These are phyloP conservation scores for Alopecurus myosuroides DNA, from an alignment of 176 grass and related monocot genomes.

Conservation along the genomic window DNA sequence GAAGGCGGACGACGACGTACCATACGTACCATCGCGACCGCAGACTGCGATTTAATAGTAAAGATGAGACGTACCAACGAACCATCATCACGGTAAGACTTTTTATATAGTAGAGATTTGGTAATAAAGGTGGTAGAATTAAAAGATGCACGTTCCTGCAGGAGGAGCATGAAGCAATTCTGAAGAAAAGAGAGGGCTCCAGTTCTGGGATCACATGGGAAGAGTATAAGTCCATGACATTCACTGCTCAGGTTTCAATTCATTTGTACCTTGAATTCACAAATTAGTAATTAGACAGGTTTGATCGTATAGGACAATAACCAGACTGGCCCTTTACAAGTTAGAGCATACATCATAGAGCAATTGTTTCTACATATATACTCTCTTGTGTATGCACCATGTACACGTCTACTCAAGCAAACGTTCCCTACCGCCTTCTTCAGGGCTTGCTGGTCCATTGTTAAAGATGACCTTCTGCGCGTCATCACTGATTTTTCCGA, in stretches of 20 bases:
- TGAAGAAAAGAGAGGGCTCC: background rate
- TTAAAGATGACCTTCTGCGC: no score
- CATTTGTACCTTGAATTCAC: background rate
- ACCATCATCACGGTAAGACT: no score
- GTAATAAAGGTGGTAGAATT: background rate
- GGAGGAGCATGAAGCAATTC: slow-evolving; percentile 14
- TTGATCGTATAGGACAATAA: background rate
- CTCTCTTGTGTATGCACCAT: background rate
- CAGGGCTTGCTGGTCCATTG: no score
- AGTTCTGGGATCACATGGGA: slow-evolving; percentile 5
- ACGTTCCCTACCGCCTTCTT: no score
- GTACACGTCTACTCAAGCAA: background rate
- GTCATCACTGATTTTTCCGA: no score
- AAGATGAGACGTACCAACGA: no score
- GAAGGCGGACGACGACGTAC: no score
- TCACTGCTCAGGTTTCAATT: background rate
- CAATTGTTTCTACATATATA: background rate
- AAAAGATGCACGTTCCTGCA: background rate
- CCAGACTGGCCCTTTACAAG: background rate
- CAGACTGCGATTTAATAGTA: no score
- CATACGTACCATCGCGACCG: no score
- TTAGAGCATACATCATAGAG: background rate
- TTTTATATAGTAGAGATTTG: no score
- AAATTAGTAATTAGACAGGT: background rate
- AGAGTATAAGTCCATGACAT: slow-evolving; percentile 18